A percentile compares a stretch with the other conserved stretches of the same genome.
Evolutionary conservation across 1,139 yeast genomes (phyloP).

Genomic region (Candida sp.): DNA sequence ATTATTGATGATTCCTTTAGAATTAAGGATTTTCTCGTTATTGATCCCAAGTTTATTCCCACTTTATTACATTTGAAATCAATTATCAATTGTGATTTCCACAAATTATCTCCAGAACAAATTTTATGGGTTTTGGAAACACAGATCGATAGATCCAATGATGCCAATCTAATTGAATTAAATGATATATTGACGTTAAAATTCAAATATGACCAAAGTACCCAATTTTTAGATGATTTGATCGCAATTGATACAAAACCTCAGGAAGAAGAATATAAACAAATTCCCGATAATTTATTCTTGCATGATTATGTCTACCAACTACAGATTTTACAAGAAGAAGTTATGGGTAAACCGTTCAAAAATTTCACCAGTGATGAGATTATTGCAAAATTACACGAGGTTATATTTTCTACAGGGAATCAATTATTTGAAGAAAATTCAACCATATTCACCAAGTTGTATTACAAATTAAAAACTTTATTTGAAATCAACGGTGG

Average conservation of each 20-base stretch:
- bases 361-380: slow-evolving; percentile 6
- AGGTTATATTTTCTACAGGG: slow-evolving; percentile 3
- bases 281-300: slow-evolving; percentile 16
- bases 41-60: slow-evolving; percentile 3
- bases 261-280: slow-evolving; percentile 9
- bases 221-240: background rate
- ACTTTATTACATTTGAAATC: background rate
- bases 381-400: background rate
- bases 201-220: background rate
- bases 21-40: background rate
- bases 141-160: slow-evolving; percentile 5
- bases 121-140: slow-evolving; percentile 5
- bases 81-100: slow-evolving; percentile 3
- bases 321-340: slow-evolving; percentile 14
- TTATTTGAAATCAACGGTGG: slow-evolving; percentile 28
- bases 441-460: slow-evolving; percentile 16
- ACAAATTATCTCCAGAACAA: slow-evolving; percentile 3
- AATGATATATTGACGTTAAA: slow-evolving; percentile 4
- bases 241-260: background rate
- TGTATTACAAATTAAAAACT: slow-evolving; percentile 14
- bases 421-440: slow-evolving; percentile 9
- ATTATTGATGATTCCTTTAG: background rate
- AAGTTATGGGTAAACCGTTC: slow-evolving; percentile 15
- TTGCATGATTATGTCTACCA: slow-evolving; percentile 23
- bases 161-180: slow-evolving; percentile 6